Evolutionary conservation across 148 eudicot species (phyloP).

Genomic region (Silene latifolia): DNA sequence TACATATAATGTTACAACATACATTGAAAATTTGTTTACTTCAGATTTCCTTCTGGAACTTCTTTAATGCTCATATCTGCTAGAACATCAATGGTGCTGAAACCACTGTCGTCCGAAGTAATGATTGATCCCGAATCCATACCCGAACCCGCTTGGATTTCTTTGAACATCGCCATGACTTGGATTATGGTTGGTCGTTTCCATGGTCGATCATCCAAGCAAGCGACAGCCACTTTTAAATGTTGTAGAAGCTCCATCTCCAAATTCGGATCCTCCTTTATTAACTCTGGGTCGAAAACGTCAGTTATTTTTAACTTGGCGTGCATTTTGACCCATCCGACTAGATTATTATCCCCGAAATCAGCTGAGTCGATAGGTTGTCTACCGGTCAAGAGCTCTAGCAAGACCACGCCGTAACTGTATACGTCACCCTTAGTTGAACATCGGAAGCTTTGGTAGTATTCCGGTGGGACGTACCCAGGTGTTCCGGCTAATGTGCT

Average conservation of each 20-base stretch:
- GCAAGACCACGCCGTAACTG: constrained; percentile 79
- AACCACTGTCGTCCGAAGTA: constrained; percentile 38
- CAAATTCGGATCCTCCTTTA: constrained; percentile 62
- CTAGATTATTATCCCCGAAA: constrained; percentile 84
- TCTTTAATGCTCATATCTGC: constrained; percentile 50
- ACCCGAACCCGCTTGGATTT: constrained; percentile 80
- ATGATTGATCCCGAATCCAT: constrained; percentile 52
- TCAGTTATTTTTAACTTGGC: constrained; percentile 48
- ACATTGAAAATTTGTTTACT: background rate
- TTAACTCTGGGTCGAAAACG: constrained; percentile 65
- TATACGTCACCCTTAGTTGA: constrained; percentile 85
- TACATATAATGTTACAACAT: constrained; percentile 22
- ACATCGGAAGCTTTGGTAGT: constrained; percentile 66
- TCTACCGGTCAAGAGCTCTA: constrained; percentile 75
- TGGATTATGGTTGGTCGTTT: constrained; percentile 84
- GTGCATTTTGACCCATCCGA: constrained; percentile 84
- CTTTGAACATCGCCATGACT: constrained; percentile 90
- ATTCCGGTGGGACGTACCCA: constrained; percentile 84
- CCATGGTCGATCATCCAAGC: constrained; percentile 77
- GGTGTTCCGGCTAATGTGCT: constrained; percentile 89
- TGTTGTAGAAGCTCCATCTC: constrained; percentile 70
- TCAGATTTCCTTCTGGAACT: constrained; percentile 33
- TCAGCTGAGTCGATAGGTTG: constrained; percentile 77
- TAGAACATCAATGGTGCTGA: constrained; percentile 36
- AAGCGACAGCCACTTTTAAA: constrained; percentile 70